Conservation (phyloP, 768 basidiomycete genomes). For the Russula compacta region DNA sequence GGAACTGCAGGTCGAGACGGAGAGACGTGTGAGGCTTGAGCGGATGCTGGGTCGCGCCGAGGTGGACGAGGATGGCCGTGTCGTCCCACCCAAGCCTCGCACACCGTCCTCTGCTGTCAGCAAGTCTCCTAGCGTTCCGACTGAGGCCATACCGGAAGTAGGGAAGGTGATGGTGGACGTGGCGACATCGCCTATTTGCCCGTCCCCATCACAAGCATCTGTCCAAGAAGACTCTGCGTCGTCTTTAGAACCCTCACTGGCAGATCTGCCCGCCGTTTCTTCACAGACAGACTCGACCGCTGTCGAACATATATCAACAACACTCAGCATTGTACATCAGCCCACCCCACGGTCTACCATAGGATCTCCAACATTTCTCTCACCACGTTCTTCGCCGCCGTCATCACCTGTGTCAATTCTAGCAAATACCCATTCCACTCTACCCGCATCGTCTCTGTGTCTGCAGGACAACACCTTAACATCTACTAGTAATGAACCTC, state of each 20-base stretch:
- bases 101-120: neutral
- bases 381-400: conserved; percentile 2
- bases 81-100: neutral
- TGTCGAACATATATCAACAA: neutral
- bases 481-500: neutral
- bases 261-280: neutral
- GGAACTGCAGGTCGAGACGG: conserved; percentile 51
- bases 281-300: neutral
- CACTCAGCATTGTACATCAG: neutral
- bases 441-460: neutral
- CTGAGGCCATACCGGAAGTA: neutral
- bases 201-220: neutral
- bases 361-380: conserved; percentile 8
- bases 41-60: conserved; percentile 22
- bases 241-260: neutral
- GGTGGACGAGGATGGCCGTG: conserved; percentile 6
- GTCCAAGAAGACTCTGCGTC: neutral
- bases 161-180: conserved; percentile 8
- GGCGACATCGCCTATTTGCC: conserved; percentile 16
- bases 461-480: conserved; percentile 2
- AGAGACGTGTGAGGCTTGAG: conserved; percentile 40
- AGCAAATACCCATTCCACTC: neutral
- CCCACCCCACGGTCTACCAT: neutral
- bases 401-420: neutral
- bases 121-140: neutral